Evolutionary conservation across 164 flowering plant species (phyloP), one percentile per base, ranked within the genome.

Genomic region (Pachysandra terminalis): DNA sequence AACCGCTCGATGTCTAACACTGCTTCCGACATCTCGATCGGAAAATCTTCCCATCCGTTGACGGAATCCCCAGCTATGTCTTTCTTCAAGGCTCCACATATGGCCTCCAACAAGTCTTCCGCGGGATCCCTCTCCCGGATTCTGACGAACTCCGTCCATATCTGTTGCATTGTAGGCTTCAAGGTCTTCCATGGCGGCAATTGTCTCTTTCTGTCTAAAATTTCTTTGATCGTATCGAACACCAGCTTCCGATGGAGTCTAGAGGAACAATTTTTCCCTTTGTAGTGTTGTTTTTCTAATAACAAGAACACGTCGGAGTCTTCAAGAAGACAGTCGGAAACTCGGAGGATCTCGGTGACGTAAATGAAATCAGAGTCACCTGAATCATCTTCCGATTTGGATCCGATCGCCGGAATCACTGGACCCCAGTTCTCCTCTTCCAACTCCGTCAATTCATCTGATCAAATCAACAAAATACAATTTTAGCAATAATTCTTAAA

Each of bases 1-100:
- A 83, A 65, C 76, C 99, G 76, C 75, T 95, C 99, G 62, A 95
- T 81, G 76, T 90, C 91, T 66, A 92, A 61, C 57, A 90, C 96
- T 2, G 81, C 78, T 5, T 86, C 89, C 17, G 93, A 84, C 67
- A 78, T 68, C 84, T 85, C 93, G 16, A 78, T 54, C 5, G 78
- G 84, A 26, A 78, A 74, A 48, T 86, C 91, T 1, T 71, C 84
- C 98, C 96, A 90, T 0, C 89, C 89, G 35, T 68, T 69, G 3
- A 67, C 27, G 2, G 79, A 70, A 53, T 87, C 91, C 12, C 80
- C 81, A 6, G 81, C 86, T 51, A 91, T 70, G 65, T 94, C 98
- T 59, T 83, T 88, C 57, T 63, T 78, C 55, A 93, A 71, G 48
- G 85, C 84, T 2, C 89, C 84, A 37, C 87, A 80, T 0, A 87